Evolutionary conservation across 495 filamentous ascomycete genomes (phyloP).

Genomic region (Aspergillus sclerotiicarbonarius): DNA sequence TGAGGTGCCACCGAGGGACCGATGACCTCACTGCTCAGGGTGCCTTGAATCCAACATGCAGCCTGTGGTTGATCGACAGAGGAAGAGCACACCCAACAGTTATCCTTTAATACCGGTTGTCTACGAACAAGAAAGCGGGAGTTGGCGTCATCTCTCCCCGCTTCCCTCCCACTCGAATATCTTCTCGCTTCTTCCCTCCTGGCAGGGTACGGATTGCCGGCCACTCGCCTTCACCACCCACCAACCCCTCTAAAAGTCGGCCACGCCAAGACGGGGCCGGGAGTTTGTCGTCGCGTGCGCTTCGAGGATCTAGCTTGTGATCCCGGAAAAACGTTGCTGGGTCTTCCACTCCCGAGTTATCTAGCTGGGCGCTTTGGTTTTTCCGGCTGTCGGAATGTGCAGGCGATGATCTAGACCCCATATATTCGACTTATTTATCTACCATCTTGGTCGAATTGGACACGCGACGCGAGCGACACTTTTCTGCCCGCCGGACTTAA

Average conservation of each 20-base stretch:
- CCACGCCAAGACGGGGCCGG: background rate
- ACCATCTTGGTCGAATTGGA: background rate
- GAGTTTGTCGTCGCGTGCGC: background rate
- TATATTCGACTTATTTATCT: background rate
- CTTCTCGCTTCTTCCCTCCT: too few relatives aligned
- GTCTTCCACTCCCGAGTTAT: background rate
- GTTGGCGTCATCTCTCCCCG: too few relatives aligned
- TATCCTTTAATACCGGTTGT: too few relatives aligned
- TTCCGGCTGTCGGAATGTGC: background rate
- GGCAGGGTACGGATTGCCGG: too few relatives aligned
- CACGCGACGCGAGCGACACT: slow-evolving; percentile 4
- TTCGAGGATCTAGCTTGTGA: background rate
- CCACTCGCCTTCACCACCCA: background rate
- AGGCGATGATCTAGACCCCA: background rate
- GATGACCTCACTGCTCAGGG: background rate
- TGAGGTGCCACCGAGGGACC: background rate
- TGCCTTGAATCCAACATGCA: background rate
- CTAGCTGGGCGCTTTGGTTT: background rate
- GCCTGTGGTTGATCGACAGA: background rate
- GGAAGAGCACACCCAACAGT: background rate
- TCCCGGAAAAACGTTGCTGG: background rate
- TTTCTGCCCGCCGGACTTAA: slow-evolving; percentile 1
- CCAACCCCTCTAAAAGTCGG: background rate
- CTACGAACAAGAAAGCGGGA: too few relatives aligned
- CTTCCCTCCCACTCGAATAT: too few relatives aligned